Base-by-base conservation (phyloP, 2,329 filamentous ascomycete genomes). In the Ceratocystis cacaofunesta region DNA sequence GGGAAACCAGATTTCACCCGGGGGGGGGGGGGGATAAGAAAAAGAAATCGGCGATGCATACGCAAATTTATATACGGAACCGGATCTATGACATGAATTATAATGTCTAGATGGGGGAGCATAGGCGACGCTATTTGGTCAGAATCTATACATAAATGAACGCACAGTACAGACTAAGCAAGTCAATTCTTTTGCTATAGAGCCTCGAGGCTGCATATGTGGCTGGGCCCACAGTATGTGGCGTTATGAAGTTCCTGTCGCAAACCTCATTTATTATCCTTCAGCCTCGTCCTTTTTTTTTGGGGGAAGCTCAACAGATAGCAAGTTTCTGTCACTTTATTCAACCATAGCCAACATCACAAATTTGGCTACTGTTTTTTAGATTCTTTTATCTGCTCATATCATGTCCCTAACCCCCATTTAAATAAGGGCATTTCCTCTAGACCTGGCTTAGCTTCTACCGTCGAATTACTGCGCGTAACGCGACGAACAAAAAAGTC, bases 211-310 rank as follows among this genome's bases (percentile, higher is more conserved):
- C 48, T 52, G 48, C 8, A 22, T 2, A 1, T 52, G 48, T 52
- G 48, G 48, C 48, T 52, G 48, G 48, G 28, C 48, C 48, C 48
- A 52, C 48, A 25, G 4, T 12, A 25, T 52, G 19, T 52, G 48
- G 48, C 48, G 19, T 4, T 52, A 28, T 52, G 36, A 41, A 41
- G 19, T 52, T 52, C 3, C 48, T 52, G 55, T 58, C 55, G 55
- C 55, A 58, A 58, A 32, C 48, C 28, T 28, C 48, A 10, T 52
- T 4, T n/a, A 52, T 19, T 25, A 58, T 30, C 28, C 30, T 17
- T 32, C 55, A 58, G 55, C 55, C 55, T 58, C 55, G 55, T 58
- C 30, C n/a, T 58, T 58, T 36, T 25, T 55, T 58, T 58, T 19
- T 19, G 48, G 12, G n/a, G n/a, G 15, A 8, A 58, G 55, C 55